Base-by-base conservation (phyloP, 1,284 basidiomycete genomes). In the Entoloma clypeatum region DNA sequence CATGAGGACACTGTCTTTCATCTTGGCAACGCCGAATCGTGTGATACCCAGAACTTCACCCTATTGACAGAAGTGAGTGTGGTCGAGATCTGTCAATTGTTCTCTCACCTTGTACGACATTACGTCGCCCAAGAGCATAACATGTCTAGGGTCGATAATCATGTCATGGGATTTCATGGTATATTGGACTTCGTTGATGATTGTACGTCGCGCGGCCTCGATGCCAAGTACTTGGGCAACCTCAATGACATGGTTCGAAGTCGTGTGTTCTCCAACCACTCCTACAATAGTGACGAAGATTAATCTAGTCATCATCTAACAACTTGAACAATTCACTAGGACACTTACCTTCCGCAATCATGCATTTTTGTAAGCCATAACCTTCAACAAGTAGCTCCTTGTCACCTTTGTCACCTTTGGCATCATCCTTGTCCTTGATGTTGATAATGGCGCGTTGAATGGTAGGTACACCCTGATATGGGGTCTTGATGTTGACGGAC, bases 1-100 rank as follows among this genome's bases (percentile, higher is more conserved):
- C 96, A 99, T 99, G 54, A 99, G 78, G 1, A 98, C 94, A 55
- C 92, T 97, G 67, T 99, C 96, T 69, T 99, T 99, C 92, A 99
- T 99, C 69, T 99, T 99, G 17, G 95, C 92, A n/a, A 99, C 95
- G 62, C 96, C 96, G 67, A 99, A 99, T 16, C 96, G 87, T 7
- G 96, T 99, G 64, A 99, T 99, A 42, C 96, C 96, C 41, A 99
- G 71, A 5, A 99, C 93, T 63, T 99, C 95, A 41, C 96, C 96
- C 88, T 92, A 50, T 11, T 32, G 14, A 30, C 24, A 32, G 11
- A 35, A 44, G 25, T 45, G 39, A 8, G 28, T 35, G n/a, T 23
- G 13, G 35, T 34, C 19, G 24, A 18, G 31, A 41, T 24, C 32
- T 39, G 28, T 33, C 7, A 34, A 34, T 21, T 7, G 29, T 29